Evolutionary conservation across 1,284 basidiomycete species (phyloP).

Genomic region (Austropuccinia psidii): DNA sequence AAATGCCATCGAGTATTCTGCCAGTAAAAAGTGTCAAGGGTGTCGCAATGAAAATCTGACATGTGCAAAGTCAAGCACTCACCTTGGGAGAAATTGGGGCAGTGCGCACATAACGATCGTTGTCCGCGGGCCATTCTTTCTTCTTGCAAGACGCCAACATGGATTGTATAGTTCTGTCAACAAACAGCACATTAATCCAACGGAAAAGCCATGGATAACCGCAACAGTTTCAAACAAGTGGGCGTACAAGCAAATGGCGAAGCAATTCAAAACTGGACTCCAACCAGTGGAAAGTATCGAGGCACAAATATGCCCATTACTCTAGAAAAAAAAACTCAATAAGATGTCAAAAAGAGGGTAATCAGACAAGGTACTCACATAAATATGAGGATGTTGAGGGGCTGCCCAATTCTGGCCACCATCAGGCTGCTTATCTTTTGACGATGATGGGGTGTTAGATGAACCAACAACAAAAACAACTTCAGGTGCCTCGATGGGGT

Average conservation of each 20-base stretch:
- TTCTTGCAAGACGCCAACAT: slow-evolving; percentile 80
- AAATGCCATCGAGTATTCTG: slow-evolving; percentile 34
- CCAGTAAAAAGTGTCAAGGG: not conserved
- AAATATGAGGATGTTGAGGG: slow-evolving; percentile 32
- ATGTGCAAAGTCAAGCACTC: not conserved
- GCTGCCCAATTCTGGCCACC: slow-evolving; percentile 13
- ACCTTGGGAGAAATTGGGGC: slow-evolving; percentile 76
- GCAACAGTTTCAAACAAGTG: not conserved
- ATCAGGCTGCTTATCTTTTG: not conserved
- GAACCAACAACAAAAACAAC: slow-evolving; percentile 28
- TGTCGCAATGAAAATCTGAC: not conserved
- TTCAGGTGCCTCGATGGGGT: slow-evolving; percentile 33
- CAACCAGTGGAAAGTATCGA: slow-evolving; percentile 76
- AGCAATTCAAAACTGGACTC: slow-evolving; percentile 65
- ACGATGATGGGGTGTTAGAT: not conserved
- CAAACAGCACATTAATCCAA: slow-evolving; percentile 61
- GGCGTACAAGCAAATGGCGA: slow-evolving; percentile 27
- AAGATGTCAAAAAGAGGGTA: no score
- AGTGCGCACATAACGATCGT: slow-evolving; percentile 65
- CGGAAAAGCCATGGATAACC: not conserved
- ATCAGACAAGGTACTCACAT: not conserved
- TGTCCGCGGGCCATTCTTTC: slow-evolving; percentile 67
- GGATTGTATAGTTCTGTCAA: slow-evolving; percentile 63
- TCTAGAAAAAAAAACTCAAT: not conserved
- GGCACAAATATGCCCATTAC: slow-evolving; percentile 57